Conservation (phyloP, 2,329 filamentous ascomycete species). For the Penicillium sp. region DNA sequence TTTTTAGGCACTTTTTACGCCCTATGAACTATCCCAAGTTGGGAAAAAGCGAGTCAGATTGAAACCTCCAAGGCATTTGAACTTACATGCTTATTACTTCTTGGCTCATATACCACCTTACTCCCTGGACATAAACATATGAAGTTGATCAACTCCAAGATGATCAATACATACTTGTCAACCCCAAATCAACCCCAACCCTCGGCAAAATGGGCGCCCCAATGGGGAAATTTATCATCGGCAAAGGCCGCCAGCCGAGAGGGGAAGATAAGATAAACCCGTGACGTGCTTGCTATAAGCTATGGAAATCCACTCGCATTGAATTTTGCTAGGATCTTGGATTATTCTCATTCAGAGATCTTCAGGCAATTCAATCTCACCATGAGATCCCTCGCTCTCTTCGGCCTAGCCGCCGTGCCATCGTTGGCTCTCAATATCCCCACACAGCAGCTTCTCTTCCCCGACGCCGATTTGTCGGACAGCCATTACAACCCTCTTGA, state of each 20-base stretch:
- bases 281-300: conserved; percentile 9
- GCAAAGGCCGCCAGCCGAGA: conserved; percentile 18
- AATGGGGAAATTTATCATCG: conserved; percentile 17
- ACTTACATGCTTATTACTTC: neutral
- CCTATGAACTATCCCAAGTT: neutral
- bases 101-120: neutral
- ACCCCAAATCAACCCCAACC: conserved; percentile 14
- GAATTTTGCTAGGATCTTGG: neutral
- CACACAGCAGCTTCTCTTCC: conserved; percentile 25
- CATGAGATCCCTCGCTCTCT: conserved; percentile 20
- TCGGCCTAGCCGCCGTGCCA: conserved; percentile 20
- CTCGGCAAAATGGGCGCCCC: conserved; percentile 15
- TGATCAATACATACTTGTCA: neutral
- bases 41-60: neutral
- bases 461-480: neutral
- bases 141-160: neutral
- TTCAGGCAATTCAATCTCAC: neutral
- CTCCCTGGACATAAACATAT: neutral
- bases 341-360: neutral
- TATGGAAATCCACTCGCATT: neutral
- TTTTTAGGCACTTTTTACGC: neutral
- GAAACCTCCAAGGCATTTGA: neutral
- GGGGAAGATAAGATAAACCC: conserved; percentile 21
- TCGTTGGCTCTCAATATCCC: conserved; percentile 28
- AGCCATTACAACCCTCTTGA: neutral